phyloP scores from a whole-genome alignment of 371 early-diverging fungal species.

The Mortierella sp. region DNA sequence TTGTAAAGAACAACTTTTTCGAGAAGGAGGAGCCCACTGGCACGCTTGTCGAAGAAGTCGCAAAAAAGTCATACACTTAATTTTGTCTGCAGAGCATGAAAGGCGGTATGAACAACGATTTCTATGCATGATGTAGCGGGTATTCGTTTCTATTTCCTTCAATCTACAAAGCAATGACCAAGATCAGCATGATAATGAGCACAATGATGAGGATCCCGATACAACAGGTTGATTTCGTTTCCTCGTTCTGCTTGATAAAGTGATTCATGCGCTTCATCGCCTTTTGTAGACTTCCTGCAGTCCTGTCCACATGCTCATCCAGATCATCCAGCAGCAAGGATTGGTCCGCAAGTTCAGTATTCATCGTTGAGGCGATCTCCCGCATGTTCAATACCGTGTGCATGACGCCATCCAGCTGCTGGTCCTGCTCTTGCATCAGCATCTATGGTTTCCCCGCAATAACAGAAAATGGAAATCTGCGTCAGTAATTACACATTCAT shows the following conservation, averaged over 20 bases:
- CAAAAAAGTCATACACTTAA: too few relatives aligned
- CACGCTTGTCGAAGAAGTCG: constrained; percentile 23
- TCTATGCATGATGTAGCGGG: too few relatives aligned
- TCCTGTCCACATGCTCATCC: constrained; percentile 68
- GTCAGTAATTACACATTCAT: too few relatives aligned
- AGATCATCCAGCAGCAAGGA: constrained; percentile 67
- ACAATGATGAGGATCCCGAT: constrained; percentile 70
- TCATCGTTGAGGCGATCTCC: constrained; percentile 74
- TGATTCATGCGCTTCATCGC: constrained; percentile 67
- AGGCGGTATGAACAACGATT: neutral
- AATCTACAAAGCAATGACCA: constrained; percentile 65
- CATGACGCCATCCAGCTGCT: constrained; percentile 69
- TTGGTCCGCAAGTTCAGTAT: constrained; percentile 70
- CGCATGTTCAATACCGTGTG: constrained; percentile 69
- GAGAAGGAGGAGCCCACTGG: constrained; percentile 48
- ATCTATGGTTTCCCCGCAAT: constrained; percentile 46
- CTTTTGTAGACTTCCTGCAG: constrained; percentile 60
- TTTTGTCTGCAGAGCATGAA: too few relatives aligned
- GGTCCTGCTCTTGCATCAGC: constrained; percentile 71
- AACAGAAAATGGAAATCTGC: neutral
- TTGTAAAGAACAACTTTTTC: constrained; percentile 80
- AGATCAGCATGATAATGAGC: constrained; percentile 65
- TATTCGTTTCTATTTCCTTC: too few relatives aligned
- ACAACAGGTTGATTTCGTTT: constrained; percentile 69
- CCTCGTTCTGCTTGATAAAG: constrained; percentile 71